Base-by-base conservation (phyloP, 2,329 filamentous ascomycete genomes). In the Cytospora piceicola region DNA sequence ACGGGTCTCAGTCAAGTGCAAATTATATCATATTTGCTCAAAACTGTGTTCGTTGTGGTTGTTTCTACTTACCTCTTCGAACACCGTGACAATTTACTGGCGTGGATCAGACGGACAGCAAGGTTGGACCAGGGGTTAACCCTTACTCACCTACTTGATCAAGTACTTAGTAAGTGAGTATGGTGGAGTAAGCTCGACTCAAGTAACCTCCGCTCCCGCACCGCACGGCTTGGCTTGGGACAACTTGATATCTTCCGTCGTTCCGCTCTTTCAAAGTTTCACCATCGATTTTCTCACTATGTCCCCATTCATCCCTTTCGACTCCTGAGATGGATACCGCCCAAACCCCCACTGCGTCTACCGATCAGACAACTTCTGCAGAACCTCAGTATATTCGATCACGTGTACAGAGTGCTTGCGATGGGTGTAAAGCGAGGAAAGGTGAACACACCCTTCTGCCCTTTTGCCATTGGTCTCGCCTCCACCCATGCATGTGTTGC, bases 351-450 rank as follows among this genome's bases (percentile, higher is more conserved):
- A n/a, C 39, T 42, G 39, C 39, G 17, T 20, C 39, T n/a, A 15
- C 17, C 39, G 64, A 66, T 30, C 54, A 66, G 59, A 30, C 27
- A 46, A 39, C 30, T n/a, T 53, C 49, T 54, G 58, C 61, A 32
- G 66, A 64, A 57, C 24, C 60, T 42, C 58, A 66, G 29, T 54
- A 63, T 46, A 70, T 73, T 57, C 75, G 76, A 53, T 70, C 71
- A 17, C 82, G 83, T 67, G 80, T 84, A 53, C 76, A 81, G 64
- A 84, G 84, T 67, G 83, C 83, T 53, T 85, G 83, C 72, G 82
- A 85, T 68, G 78, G 78, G 3, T 85, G 83, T 76, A 85, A 85
- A 70, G 77, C 79, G 14, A 79, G 82, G 63, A 85, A 85, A 77
- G 77, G 74, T 75, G 36, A 22, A 51, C 17, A 51, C 17, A 51